Conservation (phyloP, 495 filamentous ascomycete species). For the Amniculicola lignicola region DNA sequence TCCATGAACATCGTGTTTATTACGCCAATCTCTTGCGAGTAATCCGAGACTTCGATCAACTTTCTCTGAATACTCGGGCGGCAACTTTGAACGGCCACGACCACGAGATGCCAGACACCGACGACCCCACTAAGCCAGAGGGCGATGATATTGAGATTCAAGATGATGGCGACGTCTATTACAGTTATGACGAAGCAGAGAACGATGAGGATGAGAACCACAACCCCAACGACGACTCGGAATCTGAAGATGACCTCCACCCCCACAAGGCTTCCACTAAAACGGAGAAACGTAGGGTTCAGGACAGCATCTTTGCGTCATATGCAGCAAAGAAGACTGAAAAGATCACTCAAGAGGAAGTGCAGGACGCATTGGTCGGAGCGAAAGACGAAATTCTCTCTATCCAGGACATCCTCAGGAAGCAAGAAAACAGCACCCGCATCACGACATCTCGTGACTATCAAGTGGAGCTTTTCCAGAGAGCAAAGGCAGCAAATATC, state of each 20-base stretch:
- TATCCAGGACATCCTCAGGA: constrained; percentile 42
- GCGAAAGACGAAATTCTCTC: constrained; percentile 46
- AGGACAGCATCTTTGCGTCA: constrained; percentile 39
- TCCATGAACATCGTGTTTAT: no score
- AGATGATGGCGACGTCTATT: background rate
- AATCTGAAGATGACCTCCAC: constrained; percentile 13
- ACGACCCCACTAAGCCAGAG: no score
- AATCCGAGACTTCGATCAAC: no score
- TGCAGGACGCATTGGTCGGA: constrained; percentile 31
- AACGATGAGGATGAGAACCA: constrained; percentile 3
- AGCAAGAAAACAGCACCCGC: constrained; percentile 48
- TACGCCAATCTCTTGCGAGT: no score
- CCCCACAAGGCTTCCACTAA: constrained; percentile 14
- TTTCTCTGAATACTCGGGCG: no score
- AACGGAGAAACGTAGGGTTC: constrained; percentile 21
- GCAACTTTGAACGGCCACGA: no score
- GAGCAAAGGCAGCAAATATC: constrained; percentile 79
- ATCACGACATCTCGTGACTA: constrained; percentile 81
- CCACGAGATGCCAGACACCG: no score
- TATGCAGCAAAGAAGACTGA: constrained; percentile 46
- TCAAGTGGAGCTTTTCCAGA: constrained; percentile 88
- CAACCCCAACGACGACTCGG: background rate
- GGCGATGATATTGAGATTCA: no score
- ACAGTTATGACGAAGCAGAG: background rate
- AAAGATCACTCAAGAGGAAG: constrained; percentile 37